These are phyloP conservation scores for Pseudodiploospora longispora DNA, from an alignment of 2,329 filamentous ascomycete species.

Conservation along the genomic window DNA sequence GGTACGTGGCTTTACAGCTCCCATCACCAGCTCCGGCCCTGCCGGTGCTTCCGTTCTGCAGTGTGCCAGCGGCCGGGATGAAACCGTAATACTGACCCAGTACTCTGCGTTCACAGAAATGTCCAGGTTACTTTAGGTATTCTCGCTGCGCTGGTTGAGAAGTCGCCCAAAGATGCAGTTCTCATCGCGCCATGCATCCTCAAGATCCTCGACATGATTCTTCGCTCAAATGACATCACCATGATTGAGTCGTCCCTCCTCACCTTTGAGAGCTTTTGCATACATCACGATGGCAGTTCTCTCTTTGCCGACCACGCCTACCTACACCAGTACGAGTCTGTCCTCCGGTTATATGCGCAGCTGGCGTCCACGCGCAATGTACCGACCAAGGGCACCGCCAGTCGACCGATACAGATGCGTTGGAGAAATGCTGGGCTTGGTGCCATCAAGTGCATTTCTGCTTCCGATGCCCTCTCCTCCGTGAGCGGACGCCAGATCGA, in stretches of 20 bases:
- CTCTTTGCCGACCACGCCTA: slow-evolving; percentile 82
- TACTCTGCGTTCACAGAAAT: slow-evolving; percentile 48
- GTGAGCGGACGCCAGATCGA: slow-evolving; percentile 69
- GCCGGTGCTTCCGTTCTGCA: slow-evolving; percentile 1
- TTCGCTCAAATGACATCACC: slow-evolving; percentile 79
- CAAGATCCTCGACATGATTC: slow-evolving; percentile 72
- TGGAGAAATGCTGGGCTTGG: slow-evolving; percentile 68
- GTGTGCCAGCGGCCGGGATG: not conserved
- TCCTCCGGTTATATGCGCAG: slow-evolving; percentile 70
- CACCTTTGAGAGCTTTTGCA: slow-evolving; percentile 82
- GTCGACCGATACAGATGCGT: slow-evolving; percentile 67
- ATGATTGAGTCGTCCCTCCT: slow-evolving; percentile 86
- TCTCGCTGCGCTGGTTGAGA: slow-evolving; percentile 83
- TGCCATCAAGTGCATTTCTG: slow-evolving; percentile 73
- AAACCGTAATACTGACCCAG: not conserved
- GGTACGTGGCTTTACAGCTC: slow-evolving; percentile 43
- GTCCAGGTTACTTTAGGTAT: slow-evolving; percentile 94
- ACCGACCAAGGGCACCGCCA: slow-evolving; percentile 46
- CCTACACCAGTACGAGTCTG: slow-evolving; percentile 70
- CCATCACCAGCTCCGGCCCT: not conserved
- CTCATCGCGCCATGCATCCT: slow-evolving; percentile 82
- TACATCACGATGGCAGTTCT: slow-evolving; percentile 76
- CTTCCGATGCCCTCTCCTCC: slow-evolving; percentile 69
- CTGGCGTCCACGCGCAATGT: slow-evolving; percentile 61
- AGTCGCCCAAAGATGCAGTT: slow-evolving; percentile 80